Conservation (phyloP, 2,329 filamentous ascomycete species). For the Falciphora oryzae region DNA sequence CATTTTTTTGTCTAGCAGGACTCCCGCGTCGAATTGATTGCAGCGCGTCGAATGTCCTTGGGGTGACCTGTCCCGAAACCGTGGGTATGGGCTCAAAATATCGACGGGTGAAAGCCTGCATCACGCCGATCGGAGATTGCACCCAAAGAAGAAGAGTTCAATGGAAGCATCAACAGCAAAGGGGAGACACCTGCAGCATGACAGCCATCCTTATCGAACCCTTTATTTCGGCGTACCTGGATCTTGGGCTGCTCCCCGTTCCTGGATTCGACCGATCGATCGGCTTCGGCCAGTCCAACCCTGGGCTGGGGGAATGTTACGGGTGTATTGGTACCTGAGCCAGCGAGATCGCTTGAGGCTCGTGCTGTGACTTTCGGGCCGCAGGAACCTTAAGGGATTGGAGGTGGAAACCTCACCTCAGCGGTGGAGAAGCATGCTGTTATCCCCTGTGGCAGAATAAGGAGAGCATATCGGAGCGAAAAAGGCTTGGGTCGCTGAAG, state of each 20-base stretch:
- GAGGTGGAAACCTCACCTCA: not conserved
- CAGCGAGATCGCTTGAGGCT: not conserved
- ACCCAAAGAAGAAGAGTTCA: too few species aligned
- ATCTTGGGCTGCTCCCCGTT: not conserved
- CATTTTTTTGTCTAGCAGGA: too few species aligned
- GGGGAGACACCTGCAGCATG: not conserved
- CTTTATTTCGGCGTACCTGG: too few species aligned
- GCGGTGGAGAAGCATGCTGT: not conserved
- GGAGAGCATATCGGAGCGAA: not conserved
- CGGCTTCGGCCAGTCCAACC: not conserved
- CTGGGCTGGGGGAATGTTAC: too few species aligned
- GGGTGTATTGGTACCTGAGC: not conserved
- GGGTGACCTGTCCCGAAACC: not conserved
- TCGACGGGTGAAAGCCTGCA: not conserved
- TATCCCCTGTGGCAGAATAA: not conserved
- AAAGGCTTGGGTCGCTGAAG: not conserved
- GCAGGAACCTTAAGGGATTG: too few species aligned
- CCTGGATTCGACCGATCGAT: not conserved
- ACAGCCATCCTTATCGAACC: not conserved
- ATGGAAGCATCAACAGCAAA: too few species aligned
- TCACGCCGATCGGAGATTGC: not conserved
- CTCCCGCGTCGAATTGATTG: not conserved
- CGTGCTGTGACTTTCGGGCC: not conserved
- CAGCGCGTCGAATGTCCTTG: not conserved
- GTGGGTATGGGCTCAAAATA: not conserved